These are phyloP conservation scores for Physocladia obscura DNA, from an alignment of 192 early-diverging fungal species.

Conservation along the genomic window DNA sequence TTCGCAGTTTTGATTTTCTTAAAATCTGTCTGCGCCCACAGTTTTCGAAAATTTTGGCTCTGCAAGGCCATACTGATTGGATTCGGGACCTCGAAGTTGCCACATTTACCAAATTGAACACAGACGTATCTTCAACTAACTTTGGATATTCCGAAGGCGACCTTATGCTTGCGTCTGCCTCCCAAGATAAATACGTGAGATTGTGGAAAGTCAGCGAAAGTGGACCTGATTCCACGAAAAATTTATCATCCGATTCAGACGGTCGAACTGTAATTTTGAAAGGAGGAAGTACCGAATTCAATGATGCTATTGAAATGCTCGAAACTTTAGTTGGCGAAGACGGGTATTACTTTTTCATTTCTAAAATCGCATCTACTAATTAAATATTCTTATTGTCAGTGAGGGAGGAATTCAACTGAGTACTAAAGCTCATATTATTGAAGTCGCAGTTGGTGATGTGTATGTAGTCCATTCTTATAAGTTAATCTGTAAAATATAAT, in stretches of 20 bases:
- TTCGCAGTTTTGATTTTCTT: neutral
- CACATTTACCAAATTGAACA: slow-evolving; percentile 47
- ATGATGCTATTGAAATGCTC: slow-evolving; percentile 36
- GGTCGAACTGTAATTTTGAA: neutral
- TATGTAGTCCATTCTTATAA: slow-evolving; percentile 7
- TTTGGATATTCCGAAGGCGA: slow-evolving; percentile 65
- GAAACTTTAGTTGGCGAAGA: slow-evolving; percentile 40
- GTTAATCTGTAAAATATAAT: neutral
- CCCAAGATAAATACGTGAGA: slow-evolving; percentile 91
- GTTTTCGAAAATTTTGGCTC: slow-evolving; percentile 64
- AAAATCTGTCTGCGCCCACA: neutral
- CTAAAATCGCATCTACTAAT: neutral
- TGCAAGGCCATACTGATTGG: slow-evolving; percentile 95
- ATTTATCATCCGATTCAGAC: neutral
- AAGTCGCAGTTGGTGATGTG: slow-evolving; percentile 40
- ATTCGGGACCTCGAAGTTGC: slow-evolving; percentile 77
- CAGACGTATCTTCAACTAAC: slow-evolving; percentile 37
- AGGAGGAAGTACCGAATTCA: neutral
- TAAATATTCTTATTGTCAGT: neutral
- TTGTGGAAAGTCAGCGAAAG: slow-evolving; percentile 75
- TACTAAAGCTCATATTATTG: slow-evolving; percentile 80
- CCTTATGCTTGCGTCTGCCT: slow-evolving; percentile 81
- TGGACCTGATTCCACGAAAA: neutral
- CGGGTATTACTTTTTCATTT: slow-evolving; percentile 1
- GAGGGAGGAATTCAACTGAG: slow-evolving; percentile 64